These are phyloP conservation scores for Pleomassaria siparia DNA, from an alignment of 2,329 filamentous ascomycete species.

Conservation along the genomic window DNA sequence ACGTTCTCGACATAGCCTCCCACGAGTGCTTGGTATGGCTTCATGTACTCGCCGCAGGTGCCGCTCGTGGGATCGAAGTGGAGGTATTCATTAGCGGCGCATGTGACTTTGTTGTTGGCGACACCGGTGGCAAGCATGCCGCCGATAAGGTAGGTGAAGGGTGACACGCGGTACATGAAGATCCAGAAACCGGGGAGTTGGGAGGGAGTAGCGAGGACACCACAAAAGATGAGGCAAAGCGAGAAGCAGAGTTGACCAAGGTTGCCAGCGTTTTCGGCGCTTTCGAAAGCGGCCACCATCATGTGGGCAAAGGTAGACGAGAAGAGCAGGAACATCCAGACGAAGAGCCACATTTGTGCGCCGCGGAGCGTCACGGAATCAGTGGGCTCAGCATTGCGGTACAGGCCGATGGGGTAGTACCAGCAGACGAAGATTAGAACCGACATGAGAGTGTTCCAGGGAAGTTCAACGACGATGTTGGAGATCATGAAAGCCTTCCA, in stretches of 20 bases:
- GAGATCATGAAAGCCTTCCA: constrained; percentile 85
- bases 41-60: constrained; percentile 45
- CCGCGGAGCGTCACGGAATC: constrained; percentile 68
- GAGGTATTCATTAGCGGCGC: constrained; percentile 69
- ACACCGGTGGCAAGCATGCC: constrained; percentile 72
- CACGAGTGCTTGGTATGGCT: constrained; percentile 24
- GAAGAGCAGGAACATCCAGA: constrained; percentile 76
- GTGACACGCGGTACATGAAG: constrained; percentile 80
- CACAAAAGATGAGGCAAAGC: constrained; percentile 72
- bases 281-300: constrained; percentile 73
- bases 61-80: constrained; percentile 63
- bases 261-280: constrained; percentile 74
- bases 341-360: constrained; percentile 75
- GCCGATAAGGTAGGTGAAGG: constrained; percentile 78
- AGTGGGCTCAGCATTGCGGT: constrained; percentile 66
- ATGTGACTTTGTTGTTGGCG: constrained; percentile 65
- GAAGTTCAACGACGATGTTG: constrained; percentile 81
- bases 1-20: constrained; percentile 44
- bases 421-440: constrained; percentile 77
- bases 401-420: constrained; percentile 84
- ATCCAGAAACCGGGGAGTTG: constrained; percentile 75
- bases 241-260: constrained; percentile 75
- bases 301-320: constrained; percentile 79
- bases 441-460: constrained; percentile 77
- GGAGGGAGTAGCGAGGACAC: constrained; percentile 67